phyloP scores from a whole-genome alignment of 495 filamentous ascomycete genomes.

The Penicillium bovifimosum region DNA sequence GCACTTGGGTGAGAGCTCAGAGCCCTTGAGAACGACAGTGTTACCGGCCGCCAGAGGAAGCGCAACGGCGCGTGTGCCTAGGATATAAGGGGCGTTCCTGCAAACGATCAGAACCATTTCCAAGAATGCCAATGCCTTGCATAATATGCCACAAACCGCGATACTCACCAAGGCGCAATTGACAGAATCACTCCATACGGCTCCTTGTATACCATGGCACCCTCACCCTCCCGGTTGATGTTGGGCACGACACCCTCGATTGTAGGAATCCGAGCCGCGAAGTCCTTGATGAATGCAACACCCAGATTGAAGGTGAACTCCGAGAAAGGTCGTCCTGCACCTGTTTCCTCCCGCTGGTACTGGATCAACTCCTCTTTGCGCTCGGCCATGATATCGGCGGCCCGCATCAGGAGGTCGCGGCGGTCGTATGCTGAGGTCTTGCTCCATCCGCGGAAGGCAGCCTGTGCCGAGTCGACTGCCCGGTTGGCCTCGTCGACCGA shows the following conservation, averaged over 20 bases:
- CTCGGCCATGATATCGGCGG: slow-evolving; percentile 59
- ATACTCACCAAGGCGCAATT: slow-evolving; percentile 74
- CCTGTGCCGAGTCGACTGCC: slow-evolving; percentile 48
- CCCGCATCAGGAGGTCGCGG: slow-evolving; percentile 64
- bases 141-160: background rate
- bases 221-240: slow-evolving; percentile 43
- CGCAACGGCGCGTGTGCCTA: slow-evolving; percentile 60
- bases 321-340: slow-evolving; percentile 42
- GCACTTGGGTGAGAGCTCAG: slow-evolving; percentile 68
- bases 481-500: slow-evolving; percentile 54
- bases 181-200: slow-evolving; percentile 75
- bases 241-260: slow-evolving; percentile 58
- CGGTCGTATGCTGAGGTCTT: slow-evolving; percentile 54
- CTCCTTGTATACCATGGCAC: slow-evolving; percentile 65
- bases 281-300: slow-evolving; percentile 58
- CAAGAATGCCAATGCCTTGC: background rate
- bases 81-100: slow-evolving; percentile 61
- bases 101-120: background rate
- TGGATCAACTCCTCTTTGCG: slow-evolving; percentile 54
- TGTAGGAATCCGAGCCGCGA: slow-evolving; percentile 57
- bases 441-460: slow-evolving; percentile 66
- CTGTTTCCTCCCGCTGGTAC: slow-evolving; percentile 66
- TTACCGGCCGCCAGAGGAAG: slow-evolving; percentile 81
- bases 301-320: slow-evolving; percentile 54
- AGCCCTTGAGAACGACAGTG: slow-evolving; percentile 70